A percentile compares a stretch with the other conserved stretches of the same genome.
These are phyloP conservation scores for Apiotrichum gamsii DNA, from an alignment of 1,284 basidiomycete genomes.

Conservation along the genomic window DNA sequence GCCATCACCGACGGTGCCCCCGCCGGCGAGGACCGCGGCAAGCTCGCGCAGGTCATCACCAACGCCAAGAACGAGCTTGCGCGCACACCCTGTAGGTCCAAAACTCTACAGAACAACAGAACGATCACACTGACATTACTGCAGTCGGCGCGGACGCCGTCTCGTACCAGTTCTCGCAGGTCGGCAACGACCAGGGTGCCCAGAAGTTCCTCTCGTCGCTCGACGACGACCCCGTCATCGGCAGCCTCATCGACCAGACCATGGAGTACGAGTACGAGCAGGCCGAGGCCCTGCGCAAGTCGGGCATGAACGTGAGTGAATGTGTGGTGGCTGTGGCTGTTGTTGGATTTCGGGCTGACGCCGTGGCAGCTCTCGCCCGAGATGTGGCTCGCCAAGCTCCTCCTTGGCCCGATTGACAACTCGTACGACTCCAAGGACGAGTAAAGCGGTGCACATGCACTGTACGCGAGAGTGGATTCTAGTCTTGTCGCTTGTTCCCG, in stretches of 20 bases:
- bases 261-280: conserved; percentile 11
- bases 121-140: too few relatives aligned
- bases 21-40: neutral
- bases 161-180: conserved; percentile 11
- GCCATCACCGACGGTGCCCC: conserved; percentile 38
- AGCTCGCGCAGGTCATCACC: conserved; percentile 1
- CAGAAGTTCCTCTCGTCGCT: conserved; percentile 9
- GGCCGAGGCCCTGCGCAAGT: conserved; percentile 11
- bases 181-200: conserved; percentile 1
- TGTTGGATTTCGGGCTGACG: too few relatives aligned
- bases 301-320: conserved; percentile 20
- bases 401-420: conserved; percentile 16
- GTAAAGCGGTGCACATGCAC: too few relatives aligned
- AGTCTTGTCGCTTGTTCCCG: too few relatives aligned
- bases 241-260: conserved; percentile 14
- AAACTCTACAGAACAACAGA: too few relatives aligned
- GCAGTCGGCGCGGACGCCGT: conserved; percentile 9
- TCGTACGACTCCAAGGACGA: conserved; percentile 15
- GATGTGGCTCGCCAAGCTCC: conserved; percentile 17
- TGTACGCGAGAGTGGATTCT: too few relatives aligned
- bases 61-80: neutral
- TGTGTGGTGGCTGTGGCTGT: too few relatives aligned
- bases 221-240: conserved; percentile 11
- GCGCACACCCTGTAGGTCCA: neutral
- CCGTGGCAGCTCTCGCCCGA: conserved; percentile 10